Evolutionary conservation across 2,329 filamentous ascomycete genomes (phyloP).

Genomic region (Calonectria hawksworthii): DNA sequence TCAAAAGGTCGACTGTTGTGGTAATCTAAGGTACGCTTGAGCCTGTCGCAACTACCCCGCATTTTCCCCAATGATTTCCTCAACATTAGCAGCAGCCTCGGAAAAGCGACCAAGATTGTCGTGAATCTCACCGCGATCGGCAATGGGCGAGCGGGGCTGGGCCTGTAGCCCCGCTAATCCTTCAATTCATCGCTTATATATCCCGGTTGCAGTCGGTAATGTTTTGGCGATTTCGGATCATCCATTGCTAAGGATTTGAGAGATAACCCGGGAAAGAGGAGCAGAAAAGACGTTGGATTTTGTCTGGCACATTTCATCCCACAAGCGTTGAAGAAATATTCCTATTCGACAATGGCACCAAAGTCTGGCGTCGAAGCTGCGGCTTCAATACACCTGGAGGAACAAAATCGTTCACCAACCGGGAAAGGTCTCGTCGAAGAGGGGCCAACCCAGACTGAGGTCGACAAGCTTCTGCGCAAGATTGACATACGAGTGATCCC

Average conservation of each 20-base stretch:
- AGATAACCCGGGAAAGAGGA: not conserved
- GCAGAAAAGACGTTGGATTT: not conserved
- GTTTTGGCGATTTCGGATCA: not conserved
- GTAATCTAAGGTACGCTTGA: no score
- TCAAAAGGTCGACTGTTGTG: no score
- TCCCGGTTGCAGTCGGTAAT: not conserved
- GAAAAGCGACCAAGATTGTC: not conserved
- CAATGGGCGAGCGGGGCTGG: not conserved
- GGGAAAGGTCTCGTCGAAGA: not conserved
- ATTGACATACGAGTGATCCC: not conserved
- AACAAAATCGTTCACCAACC: not conserved
- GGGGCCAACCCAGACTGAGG: not conserved
- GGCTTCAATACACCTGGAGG: not conserved
- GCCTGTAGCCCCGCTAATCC: not conserved
- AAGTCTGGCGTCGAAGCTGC: not conserved
- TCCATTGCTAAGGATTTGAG: not conserved
- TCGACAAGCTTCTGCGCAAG: not conserved
- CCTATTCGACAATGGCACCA: not conserved
- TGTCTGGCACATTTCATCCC: not conserved
- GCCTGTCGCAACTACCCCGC: not conserved
- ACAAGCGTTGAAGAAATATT: not conserved
- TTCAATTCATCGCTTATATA: not conserved
- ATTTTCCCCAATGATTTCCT: not conserved
- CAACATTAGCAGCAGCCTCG: not conserved
- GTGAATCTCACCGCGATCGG: not conserved